Percentiles rank a stretch among this genome's conserved stretches.
Evolutionary conservation across 1,284 basidiomycete genomes (phyloP).

Genomic region (Neonothopanus nambi): DNA sequence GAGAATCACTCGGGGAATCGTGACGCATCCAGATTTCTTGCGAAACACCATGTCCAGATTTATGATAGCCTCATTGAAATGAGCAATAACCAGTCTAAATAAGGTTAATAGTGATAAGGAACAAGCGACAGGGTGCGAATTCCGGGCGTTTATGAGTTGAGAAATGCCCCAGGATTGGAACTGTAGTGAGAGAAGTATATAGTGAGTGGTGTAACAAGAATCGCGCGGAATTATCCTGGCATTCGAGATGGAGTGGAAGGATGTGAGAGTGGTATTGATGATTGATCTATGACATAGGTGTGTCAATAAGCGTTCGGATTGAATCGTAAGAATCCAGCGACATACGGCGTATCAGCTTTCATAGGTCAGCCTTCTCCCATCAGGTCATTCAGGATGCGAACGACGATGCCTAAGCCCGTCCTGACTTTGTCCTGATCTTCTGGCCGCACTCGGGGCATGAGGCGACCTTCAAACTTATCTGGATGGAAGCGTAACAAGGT

Average conservation of each 20-base stretch:
- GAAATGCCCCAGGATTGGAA: too few relatives aligned
- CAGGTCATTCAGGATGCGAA: slow-evolving; percentile 49
- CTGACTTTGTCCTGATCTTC: slow-evolving; percentile 72
- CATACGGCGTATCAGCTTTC: too few relatives aligned
- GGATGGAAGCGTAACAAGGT: slow-evolving; percentile 81
- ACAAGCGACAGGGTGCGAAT: too few relatives aligned
- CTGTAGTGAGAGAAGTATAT: too few relatives aligned
- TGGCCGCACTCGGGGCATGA: slow-evolving; percentile 56
- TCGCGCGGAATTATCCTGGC: too few relatives aligned
- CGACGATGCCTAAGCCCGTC: slow-evolving; percentile 77
- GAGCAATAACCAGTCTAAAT: background rate
- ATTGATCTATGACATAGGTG: too few relatives aligned
- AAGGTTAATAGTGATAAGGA: background rate
- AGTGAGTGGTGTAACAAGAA: too few relatives aligned
- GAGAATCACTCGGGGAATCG: slow-evolving; percentile 12
- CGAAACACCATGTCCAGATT: background rate
- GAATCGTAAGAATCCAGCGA: too few relatives aligned
- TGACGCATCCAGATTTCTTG: background rate
- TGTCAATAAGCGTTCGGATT: too few relatives aligned
- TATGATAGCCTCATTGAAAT: background rate
- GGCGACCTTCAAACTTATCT: slow-evolving; percentile 80
- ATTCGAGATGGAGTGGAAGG: too few relatives aligned
- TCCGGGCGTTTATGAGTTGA: too few relatives aligned
- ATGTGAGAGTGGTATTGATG: too few relatives aligned
- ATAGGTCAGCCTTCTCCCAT: slow-evolving; percentile 33